These are phyloP conservation scores for Cafeteria roenbergensis DNA, from an alignment of 108 stramenopile species.

Conservation along the genomic window DNA sequence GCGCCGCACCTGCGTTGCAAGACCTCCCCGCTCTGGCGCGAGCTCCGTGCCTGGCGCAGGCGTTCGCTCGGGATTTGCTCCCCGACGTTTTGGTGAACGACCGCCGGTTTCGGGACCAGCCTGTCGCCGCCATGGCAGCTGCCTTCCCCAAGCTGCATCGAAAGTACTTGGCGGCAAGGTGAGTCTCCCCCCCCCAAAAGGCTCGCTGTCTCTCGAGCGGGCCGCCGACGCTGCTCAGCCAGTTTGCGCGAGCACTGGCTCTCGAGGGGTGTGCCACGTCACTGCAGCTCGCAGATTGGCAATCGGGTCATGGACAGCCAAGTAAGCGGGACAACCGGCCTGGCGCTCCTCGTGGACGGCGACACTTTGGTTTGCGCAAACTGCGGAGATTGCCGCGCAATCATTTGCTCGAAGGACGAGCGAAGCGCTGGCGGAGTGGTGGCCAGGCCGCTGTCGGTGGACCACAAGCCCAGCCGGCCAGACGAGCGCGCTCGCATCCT, in stretches of 20 bases:
- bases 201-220: background rate
- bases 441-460: conserved; percentile 10
- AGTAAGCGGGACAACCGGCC: conserved; percentile 15
- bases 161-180: background rate
- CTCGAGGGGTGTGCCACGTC: background rate
- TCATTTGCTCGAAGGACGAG: background rate
- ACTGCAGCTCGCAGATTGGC: background rate
- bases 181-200: conserved; percentile 2
- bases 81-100: background rate
- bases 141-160: background rate
- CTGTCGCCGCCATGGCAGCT: background rate
- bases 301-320: conserved; percentile 4
- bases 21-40: background rate
- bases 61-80: background rate
- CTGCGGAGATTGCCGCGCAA: conserved; percentile 12
- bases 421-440: background rate
- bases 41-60: background rate
- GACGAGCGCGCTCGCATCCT: conserved; percentile 11
- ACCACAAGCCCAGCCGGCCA: conserved; percentile 18
- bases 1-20: background rate
- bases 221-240: background rate
- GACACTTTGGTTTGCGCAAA: conserved; percentile 12
- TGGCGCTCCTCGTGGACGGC: conserved; percentile 10
- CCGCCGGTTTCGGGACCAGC: background rate
- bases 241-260: background rate